These are phyloP conservation scores for Oryza australiensis DNA, from an alignment of 176 grass and related monocot species.

Conservation along the genomic window DNA sequence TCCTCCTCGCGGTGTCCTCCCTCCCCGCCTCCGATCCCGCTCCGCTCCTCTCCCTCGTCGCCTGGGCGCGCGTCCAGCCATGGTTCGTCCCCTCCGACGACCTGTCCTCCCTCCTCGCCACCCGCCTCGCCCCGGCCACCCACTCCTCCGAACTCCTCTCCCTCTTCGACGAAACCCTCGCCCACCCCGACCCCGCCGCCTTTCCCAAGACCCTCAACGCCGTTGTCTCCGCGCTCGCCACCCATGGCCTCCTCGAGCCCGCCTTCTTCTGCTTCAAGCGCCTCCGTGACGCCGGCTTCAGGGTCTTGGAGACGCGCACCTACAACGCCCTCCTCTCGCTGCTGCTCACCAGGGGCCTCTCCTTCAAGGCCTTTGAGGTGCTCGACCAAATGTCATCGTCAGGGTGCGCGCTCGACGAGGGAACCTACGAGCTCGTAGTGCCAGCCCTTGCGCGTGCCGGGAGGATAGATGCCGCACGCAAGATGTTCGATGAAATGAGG, in stretches of 20 bases:
- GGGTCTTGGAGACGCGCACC: conserved; percentile 47
- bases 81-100: conserved; percentile 71
- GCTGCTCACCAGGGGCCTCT: conserved; percentile 73
- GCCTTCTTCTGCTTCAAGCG: conserved; percentile 90
- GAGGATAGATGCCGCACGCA: conserved; percentile 72
- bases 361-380: conserved; percentile 91
- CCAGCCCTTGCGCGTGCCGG: conserved; percentile 74
- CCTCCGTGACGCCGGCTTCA: conserved; percentile 61
- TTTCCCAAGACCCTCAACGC: conserved; percentile 69
- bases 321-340: conserved; percentile 88
- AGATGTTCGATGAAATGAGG: conserved; percentile 89
- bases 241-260: conserved; percentile 61
- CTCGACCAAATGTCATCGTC: conserved; percentile 68
- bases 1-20: conserved; percentile 60
- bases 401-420: conserved; percentile 47
- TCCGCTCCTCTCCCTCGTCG: conserved; percentile 75
- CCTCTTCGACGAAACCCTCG: conserved; percentile 66
- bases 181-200: conserved; percentile 51
- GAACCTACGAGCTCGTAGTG: conserved; percentile 82
- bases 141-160: conserved; percentile 53
- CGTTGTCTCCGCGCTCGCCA: conserved; percentile 54
- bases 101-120: conserved; percentile 44
- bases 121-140: conserved; percentile 45
- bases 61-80: conserved; percentile 68
- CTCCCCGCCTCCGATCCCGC: conserved; percentile 78